Conservation (phyloP, 345 rosid genomes). For the Sisymbrium irio region DNA sequence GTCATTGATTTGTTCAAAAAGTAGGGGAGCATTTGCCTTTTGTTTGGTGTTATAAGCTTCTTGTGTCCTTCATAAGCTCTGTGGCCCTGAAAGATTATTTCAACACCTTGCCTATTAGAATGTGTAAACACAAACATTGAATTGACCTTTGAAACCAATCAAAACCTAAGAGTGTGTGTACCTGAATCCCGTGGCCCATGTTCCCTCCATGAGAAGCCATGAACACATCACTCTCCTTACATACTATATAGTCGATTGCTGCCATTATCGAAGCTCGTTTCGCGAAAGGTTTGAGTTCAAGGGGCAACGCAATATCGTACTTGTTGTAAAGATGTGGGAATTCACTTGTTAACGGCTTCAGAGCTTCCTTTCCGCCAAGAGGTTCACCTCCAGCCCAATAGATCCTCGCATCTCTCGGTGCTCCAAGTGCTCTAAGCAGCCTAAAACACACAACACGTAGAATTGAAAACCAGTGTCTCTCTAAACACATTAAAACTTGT, state of each 20-base stretch:
- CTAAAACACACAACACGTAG: conserved; percentile 30
- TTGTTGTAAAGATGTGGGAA: conserved; percentile 79
- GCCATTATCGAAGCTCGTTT: conserved; percentile 85
- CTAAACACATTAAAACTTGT: neutral
- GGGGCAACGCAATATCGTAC: conserved; percentile 75
- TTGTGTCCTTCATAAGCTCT: conserved; percentile 87
- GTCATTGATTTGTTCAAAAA: conserved; percentile 67
- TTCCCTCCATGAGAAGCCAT: conserved; percentile 99
- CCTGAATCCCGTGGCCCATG: conserved; percentile 96
- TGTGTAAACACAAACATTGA: neutral
- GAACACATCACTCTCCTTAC: conserved; percentile 82
- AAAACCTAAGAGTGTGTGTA: conserved; percentile 16
- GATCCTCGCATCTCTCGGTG: conserved; percentile 62
- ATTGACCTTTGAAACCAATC: neutral
- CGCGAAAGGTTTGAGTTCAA: conserved; percentile 74
- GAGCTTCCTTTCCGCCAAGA: conserved; percentile 75
- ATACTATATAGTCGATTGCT: conserved; percentile 81
- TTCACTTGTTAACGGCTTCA: conserved; percentile 60
- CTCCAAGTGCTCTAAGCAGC: conserved; percentile 93
- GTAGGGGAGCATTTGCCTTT: conserved; percentile 88
- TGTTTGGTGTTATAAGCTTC: conserved; percentile 87
- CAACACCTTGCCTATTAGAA: neutral
- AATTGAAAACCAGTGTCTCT: neutral
- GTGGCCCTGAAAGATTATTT: conserved; percentile 56
- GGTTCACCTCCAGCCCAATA: conserved; percentile 99